These are phyloP conservation scores for Edaphochlamys debaryana DNA, from an alignment of 139 green algal species.

Conservation along the genomic window DNA sequence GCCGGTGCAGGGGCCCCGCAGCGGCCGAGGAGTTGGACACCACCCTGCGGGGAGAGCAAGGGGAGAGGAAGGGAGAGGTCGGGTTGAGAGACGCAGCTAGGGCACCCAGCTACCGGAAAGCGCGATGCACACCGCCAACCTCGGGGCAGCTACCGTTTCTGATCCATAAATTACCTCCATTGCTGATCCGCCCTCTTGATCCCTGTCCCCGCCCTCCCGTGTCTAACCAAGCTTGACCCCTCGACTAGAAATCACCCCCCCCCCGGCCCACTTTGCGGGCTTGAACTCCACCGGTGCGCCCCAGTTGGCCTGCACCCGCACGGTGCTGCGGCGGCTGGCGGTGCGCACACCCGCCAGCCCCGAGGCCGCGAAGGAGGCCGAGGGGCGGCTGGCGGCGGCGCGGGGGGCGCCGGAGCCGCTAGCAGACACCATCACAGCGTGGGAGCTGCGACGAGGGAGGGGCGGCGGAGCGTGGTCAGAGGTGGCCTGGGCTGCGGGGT, in stretches of 20 bases:
- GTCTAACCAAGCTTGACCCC: not conserved
- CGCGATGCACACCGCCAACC: too few species aligned
- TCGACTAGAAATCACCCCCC: not conserved
- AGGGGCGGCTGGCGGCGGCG: not conserved
- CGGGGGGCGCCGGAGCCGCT: too few species aligned
- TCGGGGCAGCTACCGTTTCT: too few species aligned
- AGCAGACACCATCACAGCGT: too few species aligned
- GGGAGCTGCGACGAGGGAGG: too few species aligned
- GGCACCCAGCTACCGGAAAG: not conserved
- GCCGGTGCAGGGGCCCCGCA: conserved; percentile 58
- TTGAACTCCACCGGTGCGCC: conserved; percentile 76
- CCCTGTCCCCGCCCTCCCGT: not conserved
- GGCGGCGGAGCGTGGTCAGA: too few species aligned
- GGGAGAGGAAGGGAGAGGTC: not conserved
- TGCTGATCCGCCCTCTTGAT: not conserved
- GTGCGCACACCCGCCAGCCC: not conserved
- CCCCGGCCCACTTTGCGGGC: conserved; percentile 38
- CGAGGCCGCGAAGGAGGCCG: not conserved
- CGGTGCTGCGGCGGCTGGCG: conserved; percentile 10
- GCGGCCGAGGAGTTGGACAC: conserved; percentile 36
- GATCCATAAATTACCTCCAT: not conserved
- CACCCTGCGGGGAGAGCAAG: not conserved
- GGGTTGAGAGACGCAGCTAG: not conserved
- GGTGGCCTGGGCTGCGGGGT: too few species aligned
- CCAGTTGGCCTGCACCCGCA: conserved; percentile 66